Base-by-base conservation (phyloP, 2,329 filamentous ascomycete species). In the Aspergillus cejpii region DNA sequence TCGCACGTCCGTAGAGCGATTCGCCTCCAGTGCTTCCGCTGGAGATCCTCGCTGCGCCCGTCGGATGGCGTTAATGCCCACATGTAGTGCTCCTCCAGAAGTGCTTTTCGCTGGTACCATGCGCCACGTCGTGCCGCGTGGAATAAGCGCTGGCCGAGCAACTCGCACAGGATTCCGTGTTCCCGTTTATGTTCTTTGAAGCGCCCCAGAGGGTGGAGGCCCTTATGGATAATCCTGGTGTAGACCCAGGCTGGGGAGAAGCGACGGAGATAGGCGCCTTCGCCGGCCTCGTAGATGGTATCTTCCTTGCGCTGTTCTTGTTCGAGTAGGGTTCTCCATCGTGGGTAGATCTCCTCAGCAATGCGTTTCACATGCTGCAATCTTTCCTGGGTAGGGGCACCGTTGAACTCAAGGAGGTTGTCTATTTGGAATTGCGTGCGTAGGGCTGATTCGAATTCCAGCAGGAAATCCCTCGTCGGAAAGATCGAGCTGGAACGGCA, bases 1-100 rank as follows among this genome's bases (percentile, higher is more conserved):
- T 95, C 90, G 60, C 92, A 97, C 0, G 92, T 98, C 6, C 73
- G 69, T 3, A 87, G 73, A 0, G 92, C 87, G 15, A 82, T 75
- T 6, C 78, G 75, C 61, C 83, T 88, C 90, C 90, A 98, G 53
- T 86, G 76, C 57, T 84, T 91, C 68, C 87, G 92, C 59, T 85
- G 84, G 6, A 71, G 67, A 34, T 85, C 81, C 12, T 74, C 67
- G 29, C 62, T 70, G 31, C 73, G 70, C 21, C 67, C 72, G 2
- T 70, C 68, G 2, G 64, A 65, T 0, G 76, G 70, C 23, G 72
- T 74, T 5, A 85, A 61, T 3, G 76, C 72, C 59, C 81, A 77
- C 86, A 97, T 90, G 65, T 98, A 97, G 61, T 94, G 89, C 63
- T 98, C 92, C 69, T 98, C 92, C 1, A 98, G 67, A 1, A 98